Evolutionary conservation across 2,329 filamentous ascomycete genomes (phyloP).

Genomic region (Pseudogymnoascus destructans): DNA sequence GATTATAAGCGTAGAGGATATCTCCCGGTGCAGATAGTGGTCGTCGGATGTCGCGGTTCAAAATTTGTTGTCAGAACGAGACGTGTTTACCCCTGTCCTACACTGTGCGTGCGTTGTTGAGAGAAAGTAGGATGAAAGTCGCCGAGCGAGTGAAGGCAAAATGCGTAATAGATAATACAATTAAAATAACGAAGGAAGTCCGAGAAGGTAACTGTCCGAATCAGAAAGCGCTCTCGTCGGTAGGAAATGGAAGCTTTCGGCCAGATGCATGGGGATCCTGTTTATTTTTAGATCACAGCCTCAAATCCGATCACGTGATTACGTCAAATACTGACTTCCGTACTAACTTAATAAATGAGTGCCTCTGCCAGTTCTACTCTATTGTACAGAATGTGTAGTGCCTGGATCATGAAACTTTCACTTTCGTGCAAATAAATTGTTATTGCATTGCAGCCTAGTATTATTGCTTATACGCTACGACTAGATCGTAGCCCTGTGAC

Average conservation of each 20-base stretch:
- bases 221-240: neutral
- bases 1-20: neutral
- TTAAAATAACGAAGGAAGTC: neutral
- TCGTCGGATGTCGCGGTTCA: neutral
- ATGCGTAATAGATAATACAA: constrained; percentile 2
- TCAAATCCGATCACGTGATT: neutral
- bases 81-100: constrained; percentile 3
- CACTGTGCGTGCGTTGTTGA: constrained; percentile 1
- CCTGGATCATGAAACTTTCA: neutral
- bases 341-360: neutral
- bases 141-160: constrained; percentile 10
- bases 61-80: neutral
- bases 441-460: neutral
- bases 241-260: neutral
- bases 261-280: constrained; percentile 5
- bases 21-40: neutral
- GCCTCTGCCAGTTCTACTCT: neutral
- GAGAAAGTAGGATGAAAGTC: neutral
- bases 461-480: neutral
- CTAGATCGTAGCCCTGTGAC: neutral
- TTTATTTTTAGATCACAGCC: constrained; percentile 6
- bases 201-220: neutral
- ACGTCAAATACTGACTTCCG: neutral
- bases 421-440: neutral
- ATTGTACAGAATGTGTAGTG: neutral